phyloP scores from a whole-genome alignment of 768 basidiomycete genomes.

The Pulveroboletus frians region DNA sequence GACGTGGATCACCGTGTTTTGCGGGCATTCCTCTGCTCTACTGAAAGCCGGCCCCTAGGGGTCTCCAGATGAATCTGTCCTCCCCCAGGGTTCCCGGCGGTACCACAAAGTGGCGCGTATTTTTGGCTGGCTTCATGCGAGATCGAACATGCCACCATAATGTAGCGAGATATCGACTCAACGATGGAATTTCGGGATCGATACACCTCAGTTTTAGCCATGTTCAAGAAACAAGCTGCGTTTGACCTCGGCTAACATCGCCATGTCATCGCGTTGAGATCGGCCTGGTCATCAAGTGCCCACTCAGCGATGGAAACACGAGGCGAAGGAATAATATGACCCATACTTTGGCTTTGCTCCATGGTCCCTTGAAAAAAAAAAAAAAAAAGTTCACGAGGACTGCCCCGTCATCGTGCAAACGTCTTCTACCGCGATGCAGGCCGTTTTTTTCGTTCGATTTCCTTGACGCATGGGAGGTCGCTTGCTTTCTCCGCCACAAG shows the following conservation, averaged over 20 bases:
- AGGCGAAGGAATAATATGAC: slow-evolving; percentile 9
- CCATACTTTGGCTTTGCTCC: neutral
- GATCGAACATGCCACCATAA: no score
- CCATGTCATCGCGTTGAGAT: slow-evolving; percentile 1
- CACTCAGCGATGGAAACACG: slow-evolving; percentile 12
- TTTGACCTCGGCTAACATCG: neutral
- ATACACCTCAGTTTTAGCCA: slow-evolving; percentile 3
- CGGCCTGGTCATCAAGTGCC: neutral
- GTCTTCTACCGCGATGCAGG: slow-evolving; percentile 1
- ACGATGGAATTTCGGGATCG: neutral
- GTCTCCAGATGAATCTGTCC: neutral
- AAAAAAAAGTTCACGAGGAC: no score
- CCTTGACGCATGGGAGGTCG: slow-evolving; percentile 3
- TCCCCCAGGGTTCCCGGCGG: neutral
- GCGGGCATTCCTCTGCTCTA: slow-evolving; percentile 11
- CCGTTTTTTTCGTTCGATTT: neutral
- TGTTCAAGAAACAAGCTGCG: neutral
- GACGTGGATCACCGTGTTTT: slow-evolving; percentile 5
- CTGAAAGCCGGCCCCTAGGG: neutral
- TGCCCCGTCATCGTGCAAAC: neutral
- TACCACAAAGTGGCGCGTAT: neutral
- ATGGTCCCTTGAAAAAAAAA: neutral
- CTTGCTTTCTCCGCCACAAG: slow-evolving; percentile 13
- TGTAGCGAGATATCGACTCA: slow-evolving; percentile 6
- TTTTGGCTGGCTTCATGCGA: neutral